Evolutionary conservation across 306 rosid species (phyloP).

Genomic region (Fragaria ananassa): DNA sequence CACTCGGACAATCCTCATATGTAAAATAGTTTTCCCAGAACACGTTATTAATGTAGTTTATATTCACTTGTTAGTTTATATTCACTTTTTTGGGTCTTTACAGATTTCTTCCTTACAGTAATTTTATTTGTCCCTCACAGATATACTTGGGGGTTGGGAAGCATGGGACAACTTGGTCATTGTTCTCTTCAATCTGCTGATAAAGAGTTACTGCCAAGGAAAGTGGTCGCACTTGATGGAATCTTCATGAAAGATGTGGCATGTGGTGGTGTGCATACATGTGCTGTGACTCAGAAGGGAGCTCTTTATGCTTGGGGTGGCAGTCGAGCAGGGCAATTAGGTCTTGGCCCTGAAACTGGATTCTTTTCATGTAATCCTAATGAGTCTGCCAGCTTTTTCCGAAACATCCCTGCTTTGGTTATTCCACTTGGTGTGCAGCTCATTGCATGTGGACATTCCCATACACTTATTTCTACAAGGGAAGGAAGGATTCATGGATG

Average conservation of each 20-base stretch:
- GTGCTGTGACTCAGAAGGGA: constrained; percentile 73
- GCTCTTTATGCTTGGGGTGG: constrained; percentile 98
- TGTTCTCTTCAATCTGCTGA: constrained; percentile 81
- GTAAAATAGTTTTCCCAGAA: neutral
- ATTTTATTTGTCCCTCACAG: constrained; percentile 42
- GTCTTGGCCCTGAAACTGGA: constrained; percentile 85
- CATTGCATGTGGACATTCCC: constrained; percentile 90
- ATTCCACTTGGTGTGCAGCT: constrained; percentile 75
- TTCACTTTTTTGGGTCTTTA: neutral
- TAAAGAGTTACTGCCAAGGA: constrained; percentile 84
- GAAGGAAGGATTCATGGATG: constrained; percentile 95
- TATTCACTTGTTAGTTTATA: neutral
- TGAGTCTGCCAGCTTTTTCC: constrained; percentile 57
- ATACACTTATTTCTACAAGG: constrained; percentile 62
- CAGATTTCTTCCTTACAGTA: constrained; percentile 19
- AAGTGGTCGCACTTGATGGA: constrained; percentile 81
- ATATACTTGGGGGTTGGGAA: constrained; percentile 94
- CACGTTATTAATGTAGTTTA: neutral
- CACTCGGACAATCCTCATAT: neutral
- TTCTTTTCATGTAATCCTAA: constrained; percentile 63
- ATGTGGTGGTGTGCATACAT: constrained; percentile 89
- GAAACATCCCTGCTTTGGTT: constrained; percentile 72
- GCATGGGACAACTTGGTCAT: constrained; percentile 97
- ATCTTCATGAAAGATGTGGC: constrained; percentile 55
- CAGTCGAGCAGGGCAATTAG: constrained; percentile 85